Base-by-base conservation (phyloP, 257 asterid species). In the Penstemon eatonii region DNA sequence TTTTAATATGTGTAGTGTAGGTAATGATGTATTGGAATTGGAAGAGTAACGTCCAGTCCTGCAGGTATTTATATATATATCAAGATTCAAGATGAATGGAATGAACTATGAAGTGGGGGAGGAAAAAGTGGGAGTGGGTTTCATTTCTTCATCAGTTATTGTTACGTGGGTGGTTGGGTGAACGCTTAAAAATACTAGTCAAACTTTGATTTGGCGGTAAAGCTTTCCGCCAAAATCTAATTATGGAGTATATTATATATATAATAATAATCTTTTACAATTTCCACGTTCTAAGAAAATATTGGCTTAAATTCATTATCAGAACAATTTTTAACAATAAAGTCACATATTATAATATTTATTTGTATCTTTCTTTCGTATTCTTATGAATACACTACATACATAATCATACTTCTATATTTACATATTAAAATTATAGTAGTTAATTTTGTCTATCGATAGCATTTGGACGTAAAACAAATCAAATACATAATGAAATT, bases 71-170 rank as follows among this genome's bases (percentile, higher is more conserved):
- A 4, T 1, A 15, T 15, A 15, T 15, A 15, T 15, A 15, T 15
- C 18, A 15, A 15, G 18, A 15, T 15, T 15, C 5, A 33, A 57
- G 11, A 57, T 38, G 39, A 13, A 37, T 7, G 54, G 54, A 57
- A 40, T 5, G 64, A 25, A 19, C 18, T 15, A 54, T 15, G 63
- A 68, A 76, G 41, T 65, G 65, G 66, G 73, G 10, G 72, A 52
- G 51, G 43, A 55, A 53, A 69, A 70, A 72, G 71, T 43, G 79
- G 73, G 65, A 75, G 74, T 75, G 84, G 81, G 84, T 8, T 42
- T 55, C 18, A 15, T 15, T 15, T 15, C 18, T 15, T 15, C 19
- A 59, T 18, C 84, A 18, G 79, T 76, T 79, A 49, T 6, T 50
- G 61, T 60, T 25, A 71, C 74, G 81, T 72, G 83, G 11, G 25